Evolutionary conservation across 495 filamentous ascomycete species (phyloP).

Genomic region (Acidiella bohemica): DNA sequence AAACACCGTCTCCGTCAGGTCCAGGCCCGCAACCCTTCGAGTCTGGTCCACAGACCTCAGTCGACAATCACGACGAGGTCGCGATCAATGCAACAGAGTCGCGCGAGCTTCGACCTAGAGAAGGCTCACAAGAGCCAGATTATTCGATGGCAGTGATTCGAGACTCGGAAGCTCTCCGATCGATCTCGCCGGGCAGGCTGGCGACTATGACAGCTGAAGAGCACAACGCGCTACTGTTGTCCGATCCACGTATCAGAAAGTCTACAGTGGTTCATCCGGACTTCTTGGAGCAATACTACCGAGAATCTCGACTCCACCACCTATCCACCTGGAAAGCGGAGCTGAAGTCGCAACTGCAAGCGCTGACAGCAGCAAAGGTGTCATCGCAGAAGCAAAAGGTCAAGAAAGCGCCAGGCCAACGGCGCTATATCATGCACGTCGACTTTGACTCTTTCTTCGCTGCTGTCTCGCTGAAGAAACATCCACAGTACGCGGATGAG

Average conservation of each 20-base stretch:
- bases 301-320: constrained; percentile 86
- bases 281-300: constrained; percentile 87
- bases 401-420: constrained; percentile 42
- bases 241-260: constrained; percentile 69
- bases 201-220: constrained; percentile 66
- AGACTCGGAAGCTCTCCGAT: constrained; percentile 11
- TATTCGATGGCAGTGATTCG: constrained; percentile 19
- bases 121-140: constrained; percentile 21
- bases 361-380: constrained; percentile 54
- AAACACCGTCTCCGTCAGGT: constrained; percentile 15
- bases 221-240: constrained; percentile 69
- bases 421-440: constrained; percentile 87
- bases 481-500: constrained; percentile 62
- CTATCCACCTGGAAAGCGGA: constrained; percentile 92
- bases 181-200: constrained; percentile 20
- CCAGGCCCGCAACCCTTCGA: constrained; percentile 1
- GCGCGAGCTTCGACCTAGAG: constrained; percentile 5
- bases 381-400: constrained; percentile 36
- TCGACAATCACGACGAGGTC: not conserved
- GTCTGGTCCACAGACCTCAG: not conserved
- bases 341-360: constrained; percentile 74
- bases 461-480: constrained; percentile 69
- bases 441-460: constrained; percentile 98
- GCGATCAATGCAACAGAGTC: not conserved
- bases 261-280: constrained; percentile 79